Conservation (phyloP, 495 filamentous ascomycete genomes). For the Penicillium silybi region DNA sequence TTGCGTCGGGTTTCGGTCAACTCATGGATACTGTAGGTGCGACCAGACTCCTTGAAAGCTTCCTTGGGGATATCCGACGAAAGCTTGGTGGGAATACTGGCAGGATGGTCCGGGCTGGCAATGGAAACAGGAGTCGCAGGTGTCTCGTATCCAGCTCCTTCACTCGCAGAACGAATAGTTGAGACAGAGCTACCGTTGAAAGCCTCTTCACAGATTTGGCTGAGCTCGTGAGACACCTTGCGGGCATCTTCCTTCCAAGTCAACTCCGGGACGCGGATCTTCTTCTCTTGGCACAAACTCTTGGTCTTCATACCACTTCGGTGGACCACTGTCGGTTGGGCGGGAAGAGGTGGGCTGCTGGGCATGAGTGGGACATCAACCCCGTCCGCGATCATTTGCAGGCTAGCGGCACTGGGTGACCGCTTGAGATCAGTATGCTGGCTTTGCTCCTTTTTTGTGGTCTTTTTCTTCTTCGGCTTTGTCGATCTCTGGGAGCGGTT, state of each 20-base stretch:
- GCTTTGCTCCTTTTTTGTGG: background rate
- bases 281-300: conserved; percentile 31
- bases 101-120: conserved; percentile 24
- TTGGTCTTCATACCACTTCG: conserved; percentile 23
- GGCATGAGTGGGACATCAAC: conserved; percentile 17
- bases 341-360: conserved; percentile 38
- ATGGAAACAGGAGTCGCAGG: conserved; percentile 51
- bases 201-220: conserved; percentile 71
- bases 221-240: conserved; percentile 63
- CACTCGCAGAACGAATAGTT: conserved; percentile 42
- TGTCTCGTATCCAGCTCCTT: conserved; percentile 44
- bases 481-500: conserved; percentile 41
- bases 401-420: conserved; percentile 28
- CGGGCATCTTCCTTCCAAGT: conserved; percentile 59
- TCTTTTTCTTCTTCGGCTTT: conserved; percentile 25
- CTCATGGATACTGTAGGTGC: conserved; percentile 47
- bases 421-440: conserved; percentile 15
- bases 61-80: conserved; percentile 3
- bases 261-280: conserved; percentile 39
- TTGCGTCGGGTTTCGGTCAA: conserved; percentile 55
- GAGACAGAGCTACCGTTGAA: conserved; percentile 70
- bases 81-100: conserved; percentile 1
- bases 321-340: conserved; percentile 39
- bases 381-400: conserved; percentile 20
- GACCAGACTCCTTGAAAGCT: conserved; percentile 6